Conservation (phyloP, 139 green algal species). For the Coelastrella sp. region DNA sequence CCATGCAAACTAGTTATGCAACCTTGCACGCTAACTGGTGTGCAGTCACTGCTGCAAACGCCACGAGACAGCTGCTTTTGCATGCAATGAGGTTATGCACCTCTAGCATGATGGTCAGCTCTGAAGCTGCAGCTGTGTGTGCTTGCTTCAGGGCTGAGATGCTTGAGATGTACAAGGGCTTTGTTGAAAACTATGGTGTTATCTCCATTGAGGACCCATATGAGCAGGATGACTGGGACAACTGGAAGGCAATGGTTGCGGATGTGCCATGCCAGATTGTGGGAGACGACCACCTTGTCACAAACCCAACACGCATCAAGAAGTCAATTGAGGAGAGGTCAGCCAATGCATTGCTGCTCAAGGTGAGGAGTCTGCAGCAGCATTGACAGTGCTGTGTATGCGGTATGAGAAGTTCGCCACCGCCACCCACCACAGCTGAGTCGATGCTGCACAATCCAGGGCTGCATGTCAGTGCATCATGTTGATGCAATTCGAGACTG, state of each 20-base stretch:
- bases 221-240: slow-evolving; percentile 98
- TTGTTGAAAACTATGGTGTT: slow-evolving; percentile 92
- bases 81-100: too few species aligned
- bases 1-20: not conserved
- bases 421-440: too few species aligned
- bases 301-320: slow-evolving; percentile 94
- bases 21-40: not conserved
- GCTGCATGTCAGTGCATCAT: too few species aligned
- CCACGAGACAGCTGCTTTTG: too few species aligned
- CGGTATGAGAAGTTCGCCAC: not conserved
- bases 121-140: not conserved
- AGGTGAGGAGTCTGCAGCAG: slow-evolving; percentile 63
- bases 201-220: slow-evolving; percentile 99
- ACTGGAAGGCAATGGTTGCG: slow-evolving; percentile 37
- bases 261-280: slow-evolving; percentile 83
- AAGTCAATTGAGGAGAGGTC: slow-evolving; percentile 94
- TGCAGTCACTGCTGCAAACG: not conserved
- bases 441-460: too few species aligned
- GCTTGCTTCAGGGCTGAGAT: slow-evolving; percentile 69
- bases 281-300: slow-evolving; percentile 98
- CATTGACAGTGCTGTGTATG: not conserved
- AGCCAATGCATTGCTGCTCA: slow-evolving; percentile 98
- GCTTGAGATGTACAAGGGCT: slow-evolving; percentile 93
- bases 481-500: too few species aligned
- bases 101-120: too few species aligned